phyloP scores from a whole-genome alignment of 352 stramenopile species.

The Blastocystis hominis region DNA sequence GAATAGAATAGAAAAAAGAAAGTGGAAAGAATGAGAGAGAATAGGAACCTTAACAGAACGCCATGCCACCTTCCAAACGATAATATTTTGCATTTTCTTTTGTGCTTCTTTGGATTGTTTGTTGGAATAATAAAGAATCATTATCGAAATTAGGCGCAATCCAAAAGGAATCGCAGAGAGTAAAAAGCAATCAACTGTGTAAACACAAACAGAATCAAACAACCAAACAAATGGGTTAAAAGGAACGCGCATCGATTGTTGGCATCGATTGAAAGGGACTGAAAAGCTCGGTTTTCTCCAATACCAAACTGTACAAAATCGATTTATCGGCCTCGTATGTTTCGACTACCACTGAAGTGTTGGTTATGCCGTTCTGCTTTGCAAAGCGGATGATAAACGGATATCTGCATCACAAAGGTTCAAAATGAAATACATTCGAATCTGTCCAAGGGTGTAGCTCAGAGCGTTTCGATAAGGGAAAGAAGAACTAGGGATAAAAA shows the following conservation, averaged over 20 bases:
- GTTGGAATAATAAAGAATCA: not conserved
- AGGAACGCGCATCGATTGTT: not conserved
- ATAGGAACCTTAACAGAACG: not conserved
- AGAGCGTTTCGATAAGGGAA: constrained; percentile 11
- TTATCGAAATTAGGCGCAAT: not conserved
- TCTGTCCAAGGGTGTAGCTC: constrained; percentile 26
- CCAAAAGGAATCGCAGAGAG: not conserved
- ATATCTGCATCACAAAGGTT: not conserved
- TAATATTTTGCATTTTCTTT: constrained; percentile 18
- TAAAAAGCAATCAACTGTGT: too few relatives aligned
- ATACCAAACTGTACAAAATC: not conserved
- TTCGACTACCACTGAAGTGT: not conserved
- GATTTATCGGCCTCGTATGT: not conserved
- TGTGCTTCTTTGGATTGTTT: not conserved
- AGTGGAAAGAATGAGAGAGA: too few relatives aligned
- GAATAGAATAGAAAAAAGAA: too few relatives aligned
- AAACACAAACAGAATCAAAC: too few relatives aligned
- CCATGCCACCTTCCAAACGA: constrained; percentile 17
- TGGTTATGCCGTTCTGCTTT: constrained; percentile 1
- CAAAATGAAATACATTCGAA: not conserved
- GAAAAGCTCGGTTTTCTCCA: constrained; percentile 16
- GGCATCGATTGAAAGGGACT: not conserved
- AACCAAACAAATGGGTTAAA: not conserved
- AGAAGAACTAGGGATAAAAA: not conserved
- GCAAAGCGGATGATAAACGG: constrained; percentile 13